Percentiles rank a stretch among this genome's conserved stretches.
Evolutionary conservation across 106 monocot species (phyloP).

Genomic region (Gastrodia elata): DNA sequence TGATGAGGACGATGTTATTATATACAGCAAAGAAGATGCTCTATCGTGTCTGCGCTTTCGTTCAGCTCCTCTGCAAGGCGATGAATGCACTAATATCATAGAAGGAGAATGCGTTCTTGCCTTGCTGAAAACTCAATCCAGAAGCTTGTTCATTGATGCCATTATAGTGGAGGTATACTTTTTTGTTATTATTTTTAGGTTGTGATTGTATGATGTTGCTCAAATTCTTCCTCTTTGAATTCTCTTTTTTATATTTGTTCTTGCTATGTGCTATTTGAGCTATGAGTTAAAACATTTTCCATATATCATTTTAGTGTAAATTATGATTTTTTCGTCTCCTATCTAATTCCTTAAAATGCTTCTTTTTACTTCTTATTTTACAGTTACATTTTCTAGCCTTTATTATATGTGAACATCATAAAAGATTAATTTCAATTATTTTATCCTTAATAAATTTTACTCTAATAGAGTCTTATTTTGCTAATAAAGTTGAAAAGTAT

Average conservation of each 20-base stretch:
- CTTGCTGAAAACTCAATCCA: constrained; percentile 20
- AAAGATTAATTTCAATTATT: too few relatives aligned
- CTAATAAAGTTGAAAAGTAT: not conserved
- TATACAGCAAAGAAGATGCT: constrained; percentile 37
- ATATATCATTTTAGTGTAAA: not conserved
- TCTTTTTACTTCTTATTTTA: too few relatives aligned
- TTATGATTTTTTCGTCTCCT: too few relatives aligned
- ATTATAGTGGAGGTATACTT: constrained; percentile 30
- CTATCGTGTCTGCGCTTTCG: constrained; percentile 33
- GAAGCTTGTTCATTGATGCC: constrained; percentile 34
- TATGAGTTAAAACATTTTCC: too few relatives aligned
- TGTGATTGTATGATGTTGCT: not conserved
- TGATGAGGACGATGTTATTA: constrained; percentile 23
- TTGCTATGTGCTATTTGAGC: too few relatives aligned
- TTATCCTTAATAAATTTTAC: too few relatives aligned
- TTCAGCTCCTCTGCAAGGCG: constrained; percentile 38
- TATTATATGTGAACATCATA: too few relatives aligned
- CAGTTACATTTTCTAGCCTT: too few relatives aligned
- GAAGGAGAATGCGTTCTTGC: constrained; percentile 38
- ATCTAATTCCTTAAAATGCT: too few relatives aligned
- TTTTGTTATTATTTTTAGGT: not conserved
- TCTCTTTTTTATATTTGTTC: too few relatives aligned
- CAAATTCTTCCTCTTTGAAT: not conserved
- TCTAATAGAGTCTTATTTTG: not conserved
- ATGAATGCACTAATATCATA: constrained; percentile 33